phyloP scores from a whole-genome alignment of 257 asterid species.

The Lavandula angustifolia region DNA sequence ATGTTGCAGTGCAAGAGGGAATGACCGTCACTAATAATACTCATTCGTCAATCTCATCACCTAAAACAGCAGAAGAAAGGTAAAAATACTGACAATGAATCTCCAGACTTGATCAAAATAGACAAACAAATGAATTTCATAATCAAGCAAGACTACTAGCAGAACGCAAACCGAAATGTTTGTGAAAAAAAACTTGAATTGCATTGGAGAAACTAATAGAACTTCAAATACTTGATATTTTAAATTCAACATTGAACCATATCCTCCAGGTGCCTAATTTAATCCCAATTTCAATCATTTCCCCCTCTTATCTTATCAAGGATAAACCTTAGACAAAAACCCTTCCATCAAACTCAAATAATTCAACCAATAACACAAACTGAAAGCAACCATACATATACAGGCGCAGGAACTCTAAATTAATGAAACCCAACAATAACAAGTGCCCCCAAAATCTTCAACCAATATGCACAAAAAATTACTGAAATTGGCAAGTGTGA shows the following conservation, averaged over 20 bases:
- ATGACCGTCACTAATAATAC: conserved; percentile 33
- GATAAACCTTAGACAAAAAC: background rate
- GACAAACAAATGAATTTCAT: background rate
- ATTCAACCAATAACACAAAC: background rate
- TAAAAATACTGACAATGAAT: background rate
- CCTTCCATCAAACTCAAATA: conserved; percentile 10
- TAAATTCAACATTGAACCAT: background rate
- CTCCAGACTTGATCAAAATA: background rate
- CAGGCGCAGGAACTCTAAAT: background rate
- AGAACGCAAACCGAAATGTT: background rate
- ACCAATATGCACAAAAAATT: background rate
- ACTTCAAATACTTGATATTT: background rate
- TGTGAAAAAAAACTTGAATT: background rate
- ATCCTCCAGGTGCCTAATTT: background rate
- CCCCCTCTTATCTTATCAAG: background rate
- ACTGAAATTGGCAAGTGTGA: background rate
- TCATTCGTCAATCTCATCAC: conserved; percentile 44
- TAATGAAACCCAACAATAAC: background rate
- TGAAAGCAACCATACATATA: background rate
- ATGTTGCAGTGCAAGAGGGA: conserved; percentile 39
- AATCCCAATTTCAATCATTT: background rate
- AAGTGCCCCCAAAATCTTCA: background rate
- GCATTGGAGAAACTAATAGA: background rate
- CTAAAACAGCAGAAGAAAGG: conserved; percentile 30
- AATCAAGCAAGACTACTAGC: conserved; percentile 10